Conservation (phyloP, 208 protist genomes). For the Polymyxa betae region DNA sequence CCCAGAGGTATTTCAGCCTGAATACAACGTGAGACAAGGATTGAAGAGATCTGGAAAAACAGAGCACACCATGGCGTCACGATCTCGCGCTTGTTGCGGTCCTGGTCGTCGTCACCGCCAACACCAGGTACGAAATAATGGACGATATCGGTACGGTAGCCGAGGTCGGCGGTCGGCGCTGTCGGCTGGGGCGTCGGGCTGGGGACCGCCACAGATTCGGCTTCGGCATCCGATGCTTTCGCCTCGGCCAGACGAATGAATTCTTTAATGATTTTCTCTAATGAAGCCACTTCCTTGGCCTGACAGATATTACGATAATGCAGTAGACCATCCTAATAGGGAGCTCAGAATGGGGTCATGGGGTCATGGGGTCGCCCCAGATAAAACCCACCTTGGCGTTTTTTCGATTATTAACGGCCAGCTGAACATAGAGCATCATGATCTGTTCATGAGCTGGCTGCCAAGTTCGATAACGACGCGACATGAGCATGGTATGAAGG, state of each 20-base stretch:
- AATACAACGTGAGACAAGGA: not conserved
- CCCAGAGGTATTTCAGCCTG: constrained; percentile 47
- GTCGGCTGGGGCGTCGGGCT: too few species aligned
- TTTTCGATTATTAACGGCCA: constrained; percentile 30
- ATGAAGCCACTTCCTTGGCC: constrained; percentile 13
- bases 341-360: too few species aligned
- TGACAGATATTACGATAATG: constrained; percentile 54
- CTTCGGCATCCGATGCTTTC: constrained; percentile 1
- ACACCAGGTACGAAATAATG: constrained; percentile 40
- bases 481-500: constrained; percentile 34
- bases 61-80: not conserved
- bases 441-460: constrained; percentile 44
- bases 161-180: not conserved
- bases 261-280: constrained; percentile 28
- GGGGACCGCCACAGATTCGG: not conserved
- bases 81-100: constrained; percentile 29
- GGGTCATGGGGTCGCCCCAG: too few species aligned
- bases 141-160: not conserved
- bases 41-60: not conserved
- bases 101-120: constrained; percentile 33
- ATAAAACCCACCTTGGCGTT: constrained; percentile 16
- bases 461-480: constrained; percentile 15
- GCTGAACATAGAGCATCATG: constrained; percentile 45
- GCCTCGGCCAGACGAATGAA: constrained; percentile 44
- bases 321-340: not conserved